Percentiles rank a stretch among this genome's conserved stretches.
Conservation (phyloP, 2,329 filamentous ascomycete genomes). For the Fusarium lateritium region DNA sequence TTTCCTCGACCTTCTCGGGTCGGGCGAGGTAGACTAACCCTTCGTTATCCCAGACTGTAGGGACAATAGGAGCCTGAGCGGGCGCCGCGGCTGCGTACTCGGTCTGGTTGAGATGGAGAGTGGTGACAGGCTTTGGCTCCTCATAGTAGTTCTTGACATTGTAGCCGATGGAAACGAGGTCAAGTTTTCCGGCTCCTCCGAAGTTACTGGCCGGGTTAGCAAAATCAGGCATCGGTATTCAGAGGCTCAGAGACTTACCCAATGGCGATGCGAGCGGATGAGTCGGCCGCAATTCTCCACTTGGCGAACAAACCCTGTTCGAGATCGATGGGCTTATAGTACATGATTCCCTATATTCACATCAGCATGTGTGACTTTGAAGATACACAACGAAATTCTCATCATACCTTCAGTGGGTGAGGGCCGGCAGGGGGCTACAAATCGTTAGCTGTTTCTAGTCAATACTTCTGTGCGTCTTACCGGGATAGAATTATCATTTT, state of each 20-base stretch:
- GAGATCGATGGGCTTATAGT: slow-evolving; percentile 3
- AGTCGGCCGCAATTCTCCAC: slow-evolving; percentile 1
- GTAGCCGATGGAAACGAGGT: slow-evolving; percentile 1
- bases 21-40: slow-evolving; percentile 3
- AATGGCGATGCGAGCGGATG: slow-evolving; percentile 1
- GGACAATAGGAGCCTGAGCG: neutral
- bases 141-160: slow-evolving; percentile 10
- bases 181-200: neutral
- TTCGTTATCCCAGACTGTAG: slow-evolving; percentile 1
- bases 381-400: no score
- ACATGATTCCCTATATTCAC: neutral
- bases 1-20: neutral
- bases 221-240: no score
- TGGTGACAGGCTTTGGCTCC: slow-evolving; percentile 1
- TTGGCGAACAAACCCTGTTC: slow-evolving; percentile 3
- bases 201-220: neutral
- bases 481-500: neutral
- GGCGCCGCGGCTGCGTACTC: neutral
- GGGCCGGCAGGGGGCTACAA: neutral
- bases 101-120: neutral
- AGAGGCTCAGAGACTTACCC: neutral
- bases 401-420: neutral
- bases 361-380: no score
- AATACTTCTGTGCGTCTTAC: neutral
- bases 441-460: neutral